phyloP scores from a whole-genome alignment of 371 early-diverging fungal genomes.

The Mortierella sp. region DNA sequence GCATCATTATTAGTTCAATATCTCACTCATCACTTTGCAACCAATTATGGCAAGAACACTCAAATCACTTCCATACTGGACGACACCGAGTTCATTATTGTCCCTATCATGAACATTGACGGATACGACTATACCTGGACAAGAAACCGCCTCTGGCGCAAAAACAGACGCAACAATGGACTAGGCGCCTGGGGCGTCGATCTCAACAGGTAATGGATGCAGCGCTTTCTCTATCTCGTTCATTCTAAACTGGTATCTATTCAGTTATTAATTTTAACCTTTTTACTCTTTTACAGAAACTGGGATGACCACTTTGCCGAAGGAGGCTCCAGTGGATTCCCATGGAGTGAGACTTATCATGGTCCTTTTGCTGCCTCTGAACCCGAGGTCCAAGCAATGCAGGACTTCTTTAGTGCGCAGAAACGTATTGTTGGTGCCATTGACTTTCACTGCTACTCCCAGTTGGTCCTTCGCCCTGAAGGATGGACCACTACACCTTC shows the following conservation, averaged over 20 bases:
- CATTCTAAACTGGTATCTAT: not conserved
- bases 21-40: conserved; percentile 59
- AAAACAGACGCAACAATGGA: conserved; percentile 60
- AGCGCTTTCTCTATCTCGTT: conserved; percentile 3
- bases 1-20: conserved; percentile 57
- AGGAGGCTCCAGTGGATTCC: conserved; percentile 63
- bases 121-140: conserved; percentile 69
- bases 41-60: conserved; percentile 57
- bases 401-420: conserved; percentile 59
- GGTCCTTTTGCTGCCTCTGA: conserved; percentile 68
- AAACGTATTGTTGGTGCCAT: conserved; percentile 66
- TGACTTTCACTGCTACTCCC: conserved; percentile 70
- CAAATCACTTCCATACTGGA: conserved; percentile 56
- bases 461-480: conserved; percentile 60
- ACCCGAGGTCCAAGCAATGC: conserved; percentile 67
- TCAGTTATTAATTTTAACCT: not conserved
- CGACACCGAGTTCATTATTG: conserved; percentile 61
- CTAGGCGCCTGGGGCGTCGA: conserved; percentile 58
- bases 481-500: conserved; percentile 59
- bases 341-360: conserved; percentile 67
- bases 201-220: conserved; percentile 52
- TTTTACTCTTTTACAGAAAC: conserved; percentile 50
- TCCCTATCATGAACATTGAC: conserved; percentile 73
- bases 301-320: conserved; percentile 71
- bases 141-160: conserved; percentile 70